Evolutionary conservation across 2,329 filamentous ascomycete species (phyloP), one percentile per base, ranked within the genome.

Genomic region (Daldinia eschscholtzii): DNA sequence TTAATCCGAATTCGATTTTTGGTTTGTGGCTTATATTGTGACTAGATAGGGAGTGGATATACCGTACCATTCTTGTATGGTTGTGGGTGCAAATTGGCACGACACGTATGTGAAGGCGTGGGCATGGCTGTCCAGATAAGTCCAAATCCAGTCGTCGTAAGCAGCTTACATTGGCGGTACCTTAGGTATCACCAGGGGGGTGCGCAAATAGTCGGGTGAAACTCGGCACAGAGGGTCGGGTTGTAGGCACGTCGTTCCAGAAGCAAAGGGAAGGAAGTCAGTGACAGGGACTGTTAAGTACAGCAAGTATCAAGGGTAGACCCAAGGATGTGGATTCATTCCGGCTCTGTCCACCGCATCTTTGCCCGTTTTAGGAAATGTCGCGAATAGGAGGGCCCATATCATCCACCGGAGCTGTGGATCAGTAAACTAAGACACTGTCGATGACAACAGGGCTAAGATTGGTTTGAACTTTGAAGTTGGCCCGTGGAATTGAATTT

Each of bases 321-420:
- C 52, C 56, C 59, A 57, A 61, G 52, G 64, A 63, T 63, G 70
- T 64, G 62, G 60, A 64, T 64, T 57, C 18, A 56, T 64, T 53
- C 64, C 57, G 64, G 64, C 42, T 61, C 50, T 64, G 55, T 64
- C 60, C 62, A 66, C 62, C 58, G 50, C 39, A 65, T 62, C 74
- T 71, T 77, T 74, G 57, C 75, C 72, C 46, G 44, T 73, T 78
- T 60, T 59, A 75, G 76, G 64, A 73, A 76, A 72, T 72, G 73
- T 78, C 75, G 74, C 75, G 75, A 78, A 72, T 74, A 67, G 61
- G 64, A 73, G 58, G 60, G 60, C 12, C 59, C 57, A 57, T 65
- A 56, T 46, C 61, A 64, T 57, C 67, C 68, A 64, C 61, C 55
- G 65, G 71, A 65, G 56, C 53, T 57, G 37, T 63, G 64, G 69